Conservation (phyloP, 2,329 filamentous ascomycete species). For the Aspergillus ruber region DNA sequence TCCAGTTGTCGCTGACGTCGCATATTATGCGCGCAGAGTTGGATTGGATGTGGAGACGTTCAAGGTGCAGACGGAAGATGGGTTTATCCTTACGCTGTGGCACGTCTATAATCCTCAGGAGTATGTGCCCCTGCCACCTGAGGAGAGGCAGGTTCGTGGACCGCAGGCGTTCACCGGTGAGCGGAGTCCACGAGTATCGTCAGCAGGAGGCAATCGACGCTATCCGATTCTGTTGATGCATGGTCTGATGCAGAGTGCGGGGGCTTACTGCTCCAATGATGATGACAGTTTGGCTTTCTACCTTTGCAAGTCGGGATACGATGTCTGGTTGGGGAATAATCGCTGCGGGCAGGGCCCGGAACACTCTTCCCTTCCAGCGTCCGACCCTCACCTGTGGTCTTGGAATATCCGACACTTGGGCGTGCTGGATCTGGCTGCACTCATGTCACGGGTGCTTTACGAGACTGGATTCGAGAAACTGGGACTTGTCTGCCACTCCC, state of each 20-base stretch:
- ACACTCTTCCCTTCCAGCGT: slow-evolving; percentile 63
- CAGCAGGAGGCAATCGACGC: slow-evolving; percentile 17
- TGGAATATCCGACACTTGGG: slow-evolving; percentile 97
- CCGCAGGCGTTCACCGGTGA: slow-evolving; percentile 56
- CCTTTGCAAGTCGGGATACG: slow-evolving; percentile 84
- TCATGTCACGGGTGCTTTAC: slow-evolving; percentile 69
- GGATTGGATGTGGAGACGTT: slow-evolving; percentile 80
- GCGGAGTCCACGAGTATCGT: slow-evolving; percentile 20
- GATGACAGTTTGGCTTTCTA: slow-evolving; percentile 87
- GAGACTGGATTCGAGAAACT: slow-evolving; percentile 81
- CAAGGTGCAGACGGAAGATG: slow-evolving; percentile 85
- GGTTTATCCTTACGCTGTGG: slow-evolving; percentile 83
- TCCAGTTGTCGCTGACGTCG: slow-evolving; percentile 68
- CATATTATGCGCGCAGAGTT: slow-evolving; percentile 80
- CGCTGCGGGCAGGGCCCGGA: slow-evolving; percentile 76
- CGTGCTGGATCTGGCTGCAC: slow-evolving; percentile 75
- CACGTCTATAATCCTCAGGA: slow-evolving; percentile 82
- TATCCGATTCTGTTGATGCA: slow-evolving; percentile 86
- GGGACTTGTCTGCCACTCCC: slow-evolving; percentile 78
- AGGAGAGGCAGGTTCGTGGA: slow-evolving; percentile 41
- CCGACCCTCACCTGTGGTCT: slow-evolving; percentile 87
- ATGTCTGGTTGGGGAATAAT: slow-evolving; percentile 95
- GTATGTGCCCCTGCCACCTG: slow-evolving; percentile 51
- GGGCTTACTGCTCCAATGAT: slow-evolving; percentile 84
- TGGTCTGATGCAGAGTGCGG: slow-evolving; percentile 78